A percentile compares a stretch with the other conserved stretches of the same genome.
Evolutionary conservation across 768 basidiomycete species (phyloP).

Genomic region (Albatrellus ellisii): DNA sequence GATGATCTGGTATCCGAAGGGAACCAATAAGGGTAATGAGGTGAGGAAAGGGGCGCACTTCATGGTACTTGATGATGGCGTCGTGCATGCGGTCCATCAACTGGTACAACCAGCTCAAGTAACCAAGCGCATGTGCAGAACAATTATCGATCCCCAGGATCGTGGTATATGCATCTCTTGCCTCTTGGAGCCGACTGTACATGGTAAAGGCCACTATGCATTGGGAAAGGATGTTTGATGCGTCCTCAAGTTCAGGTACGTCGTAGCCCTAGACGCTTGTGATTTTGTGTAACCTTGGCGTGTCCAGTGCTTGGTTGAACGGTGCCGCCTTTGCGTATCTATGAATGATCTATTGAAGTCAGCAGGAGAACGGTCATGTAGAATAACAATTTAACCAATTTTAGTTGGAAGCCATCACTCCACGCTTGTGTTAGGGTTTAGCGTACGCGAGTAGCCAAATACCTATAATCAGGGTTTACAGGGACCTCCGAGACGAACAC

Average conservation of each 20-base stretch:
- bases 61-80: slow-evolving; percentile 87
- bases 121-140: slow-evolving; percentile 68
- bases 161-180: slow-evolving; percentile 58
- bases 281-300: slow-evolving; percentile 77
- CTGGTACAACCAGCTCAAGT: slow-evolving; percentile 83
- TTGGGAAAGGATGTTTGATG: slow-evolving; percentile 21
- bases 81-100: slow-evolving; percentile 57
- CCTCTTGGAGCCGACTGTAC: slow-evolving; percentile 38
- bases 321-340: slow-evolving; percentile 67
- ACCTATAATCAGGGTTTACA: too few species aligned
- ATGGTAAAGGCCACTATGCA: background rate
- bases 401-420: too few species aligned
- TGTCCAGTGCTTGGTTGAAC: slow-evolving; percentile 65
- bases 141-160: slow-evolving; percentile 85
- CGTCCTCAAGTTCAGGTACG: slow-evolving; percentile 89
- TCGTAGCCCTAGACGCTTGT: slow-evolving; percentile 75
- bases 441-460: too few species aligned
- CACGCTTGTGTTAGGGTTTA: too few species aligned
- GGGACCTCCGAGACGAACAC: too few species aligned
- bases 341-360: too few species aligned
- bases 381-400: too few species aligned
- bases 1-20: too few species aligned
- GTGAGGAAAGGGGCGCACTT: slow-evolving; percentile 42
- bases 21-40: too few species aligned
- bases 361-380: too few species aligned